These are phyloP conservation scores for Clohesyomyces aquaticus DNA, from an alignment of 495 filamentous ascomycete species.

Conservation along the genomic window DNA sequence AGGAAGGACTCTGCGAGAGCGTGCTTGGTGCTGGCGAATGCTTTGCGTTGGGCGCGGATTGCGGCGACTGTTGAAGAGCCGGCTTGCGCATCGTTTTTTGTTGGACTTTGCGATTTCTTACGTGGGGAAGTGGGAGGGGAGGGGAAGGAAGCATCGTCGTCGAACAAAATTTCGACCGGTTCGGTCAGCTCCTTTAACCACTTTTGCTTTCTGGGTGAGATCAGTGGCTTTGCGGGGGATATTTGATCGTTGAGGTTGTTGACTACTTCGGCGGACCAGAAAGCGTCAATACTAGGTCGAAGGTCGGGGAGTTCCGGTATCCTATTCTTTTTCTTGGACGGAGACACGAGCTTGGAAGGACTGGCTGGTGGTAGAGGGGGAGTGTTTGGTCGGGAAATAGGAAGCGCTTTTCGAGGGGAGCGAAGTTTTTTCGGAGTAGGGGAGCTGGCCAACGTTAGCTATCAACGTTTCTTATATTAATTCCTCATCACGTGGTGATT, in stretches of 20 bases:
- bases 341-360: slow-evolving; percentile 57
- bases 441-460: slow-evolving; percentile 33
- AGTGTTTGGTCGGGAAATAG: slow-evolving; percentile 31
- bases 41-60: slow-evolving; percentile 55
- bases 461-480: too few species aligned
- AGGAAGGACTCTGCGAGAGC: slow-evolving; percentile 71
- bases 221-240: slow-evolving; percentile 65
- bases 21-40: slow-evolving; percentile 70
- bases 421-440: slow-evolving; percentile 39
- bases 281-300: slow-evolving; percentile 71
- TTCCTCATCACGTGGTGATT: too few species aligned
- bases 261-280: slow-evolving; percentile 76
- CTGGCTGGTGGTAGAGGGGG: slow-evolving; percentile 48
- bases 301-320: slow-evolving; percentile 61
- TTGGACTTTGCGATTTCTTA: slow-evolving; percentile 50
- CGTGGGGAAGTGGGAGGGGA: slow-evolving; percentile 37
- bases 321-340: slow-evolving; percentile 53
- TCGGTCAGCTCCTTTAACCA: slow-evolving; percentile 11
- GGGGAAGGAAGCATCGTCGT: slow-evolving; percentile 23
- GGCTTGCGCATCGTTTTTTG: slow-evolving; percentile 40
- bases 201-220: slow-evolving; percentile 43
- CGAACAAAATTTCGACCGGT: not conserved
- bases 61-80: slow-evolving; percentile 17
- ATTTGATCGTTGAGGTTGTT: slow-evolving; percentile 84
- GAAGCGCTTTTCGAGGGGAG: slow-evolving; percentile 40